Evolutionary conservation across 768 basidiomycete species (phyloP), one percentile per base, ranked within the genome.

Genomic region (Leucocoprinus birnbaumii): DNA sequence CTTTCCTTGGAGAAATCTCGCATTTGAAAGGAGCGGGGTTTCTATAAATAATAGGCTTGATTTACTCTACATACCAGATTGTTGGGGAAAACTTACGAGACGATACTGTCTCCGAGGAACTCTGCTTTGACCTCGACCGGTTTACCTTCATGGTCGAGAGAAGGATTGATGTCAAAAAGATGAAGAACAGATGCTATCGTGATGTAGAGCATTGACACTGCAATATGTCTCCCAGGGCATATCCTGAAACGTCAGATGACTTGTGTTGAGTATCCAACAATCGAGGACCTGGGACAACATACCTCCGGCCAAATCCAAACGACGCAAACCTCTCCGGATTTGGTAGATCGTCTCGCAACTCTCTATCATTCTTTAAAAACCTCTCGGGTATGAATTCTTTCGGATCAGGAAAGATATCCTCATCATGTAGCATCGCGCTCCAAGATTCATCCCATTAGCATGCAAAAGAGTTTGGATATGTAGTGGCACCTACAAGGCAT

Each of bases 351-450:
- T 37, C n/a, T 19, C 37, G 4, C 52, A 48, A 46, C 67, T 59
- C 3, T 62, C 44, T 31, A 49, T 31, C 31, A 5, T 71, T 57
- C 6, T 45, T 14, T 3, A 72, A 53, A 50, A 71, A 77, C 11
- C 75, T 70, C 21, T 77, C 76, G 3, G 76, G 76, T 19, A 68
- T 70, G 59, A 77, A 77, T 1, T 34, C 55, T 34, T 64, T 63
- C 11, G 77, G 73, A 31, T 77, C 71, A 1, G 71, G 70, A 56
- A 72, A 77, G 35, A 62, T 61, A 11, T 56, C 50, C 48, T 72
- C 68, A 38, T 80, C 66, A 48, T 70, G 72, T 2, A 72, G 66
- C 51, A 79, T 71, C 0, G 71, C 69, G 75, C 77, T 77, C 24
- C 3, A 16, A 3, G 31, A 31, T 5, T 11, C 6, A 5, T 11